Percentiles rank a stretch among this genome's conserved stretches.
Conservation (phyloP, 2,329 filamentous ascomycete species). For the Neobulgaria alba region DNA sequence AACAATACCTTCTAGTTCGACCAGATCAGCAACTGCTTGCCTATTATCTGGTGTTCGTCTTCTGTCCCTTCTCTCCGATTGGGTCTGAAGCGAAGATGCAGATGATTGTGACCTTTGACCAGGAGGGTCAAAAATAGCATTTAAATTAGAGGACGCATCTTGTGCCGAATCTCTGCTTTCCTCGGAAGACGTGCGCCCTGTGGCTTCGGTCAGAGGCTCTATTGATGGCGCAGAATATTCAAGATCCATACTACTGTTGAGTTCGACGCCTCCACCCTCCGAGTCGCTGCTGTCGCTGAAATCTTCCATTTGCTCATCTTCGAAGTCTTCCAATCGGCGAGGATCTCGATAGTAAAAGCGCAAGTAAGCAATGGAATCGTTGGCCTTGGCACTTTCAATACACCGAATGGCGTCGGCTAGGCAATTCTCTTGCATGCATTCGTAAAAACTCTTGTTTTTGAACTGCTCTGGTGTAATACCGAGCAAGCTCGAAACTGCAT, state of each 20-base stretch:
- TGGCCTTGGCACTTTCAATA: slow-evolving; percentile 77
- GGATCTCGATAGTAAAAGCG: slow-evolving; percentile 80
- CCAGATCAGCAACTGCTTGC: slow-evolving; percentile 30
- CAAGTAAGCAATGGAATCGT: slow-evolving; percentile 84
- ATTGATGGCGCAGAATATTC: background rate
- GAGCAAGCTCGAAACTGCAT: slow-evolving; percentile 65
- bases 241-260: slow-evolving; percentile 36
- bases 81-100: slow-evolving; percentile 19
- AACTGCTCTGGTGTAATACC: slow-evolving; percentile 63
- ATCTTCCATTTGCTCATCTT: slow-evolving; percentile 33
- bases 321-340: slow-evolving; percentile 44
- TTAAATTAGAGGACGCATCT: slow-evolving; percentile 30
- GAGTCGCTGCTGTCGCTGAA: slow-evolving; percentile 34
- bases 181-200: slow-evolving; percentile 35
- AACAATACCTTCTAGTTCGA: slow-evolving; percentile 82
- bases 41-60: background rate
- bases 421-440: slow-evolving; percentile 73
- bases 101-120: slow-evolving; percentile 16
- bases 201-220: background rate
- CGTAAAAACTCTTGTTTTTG: slow-evolving; percentile 74
- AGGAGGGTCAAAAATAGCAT: slow-evolving; percentile 36
- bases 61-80: slow-evolving; percentile 12
- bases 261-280: slow-evolving; percentile 38
- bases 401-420: slow-evolving; percentile 68
- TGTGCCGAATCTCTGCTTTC: slow-evolving; percentile 34